Base-by-base conservation (phyloP, 2,329 filamentous ascomycete species). In the Neofusicoccum umdonicola region DNA sequence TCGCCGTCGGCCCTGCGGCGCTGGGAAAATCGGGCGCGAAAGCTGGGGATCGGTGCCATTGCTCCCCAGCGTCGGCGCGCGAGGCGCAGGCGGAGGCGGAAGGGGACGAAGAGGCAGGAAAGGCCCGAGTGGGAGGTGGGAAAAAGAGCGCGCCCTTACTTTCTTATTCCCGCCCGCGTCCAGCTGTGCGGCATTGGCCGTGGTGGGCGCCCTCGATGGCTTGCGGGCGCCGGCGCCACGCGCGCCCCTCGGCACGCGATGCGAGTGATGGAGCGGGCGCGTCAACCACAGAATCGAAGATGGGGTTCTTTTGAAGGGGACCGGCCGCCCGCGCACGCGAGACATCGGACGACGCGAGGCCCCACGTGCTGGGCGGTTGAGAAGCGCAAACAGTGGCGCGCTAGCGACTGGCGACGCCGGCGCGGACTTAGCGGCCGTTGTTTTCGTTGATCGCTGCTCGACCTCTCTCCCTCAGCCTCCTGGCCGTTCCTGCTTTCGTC, bases 351-450 rank as follows among this genome's bases (percentile, higher is more conserved):
- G 50, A 39, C 50, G 50, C 48, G 27, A 17, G 11, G 19, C 6
- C 19, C 52, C 52, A 56, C 52, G 52, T 56, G 52, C n/a, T 35
- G 12, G 13, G 45, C 19, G 45, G 19, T 48, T 48, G 19, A 48
- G 17, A 39, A n/a, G 13, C 19, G 19, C 22, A 42, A 27, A 41
- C 19, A 17, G 39, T 35, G 54, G 54, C 54, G 37, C 19, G 19
- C 52, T 31, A 17, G 37, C 22, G 7, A 7, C 34, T 45, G 41
- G 37, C 56, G 47, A 60, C 37, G 56, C 42, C 4, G 56, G 27
- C 31, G 56, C 27, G 41, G n/a, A 15, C 48, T 60, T 60, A 47
- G 56, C 56, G 56, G 56, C 56, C 56, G 56, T 60, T 60, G 41
- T 42, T 15, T 35, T 47, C 42, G 56, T 41, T 47, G 56, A 58